These are phyloP conservation scores for Zalaria obscura DNA, from an alignment of 2,329 filamentous ascomycete species.

Conservation along the genomic window DNA sequence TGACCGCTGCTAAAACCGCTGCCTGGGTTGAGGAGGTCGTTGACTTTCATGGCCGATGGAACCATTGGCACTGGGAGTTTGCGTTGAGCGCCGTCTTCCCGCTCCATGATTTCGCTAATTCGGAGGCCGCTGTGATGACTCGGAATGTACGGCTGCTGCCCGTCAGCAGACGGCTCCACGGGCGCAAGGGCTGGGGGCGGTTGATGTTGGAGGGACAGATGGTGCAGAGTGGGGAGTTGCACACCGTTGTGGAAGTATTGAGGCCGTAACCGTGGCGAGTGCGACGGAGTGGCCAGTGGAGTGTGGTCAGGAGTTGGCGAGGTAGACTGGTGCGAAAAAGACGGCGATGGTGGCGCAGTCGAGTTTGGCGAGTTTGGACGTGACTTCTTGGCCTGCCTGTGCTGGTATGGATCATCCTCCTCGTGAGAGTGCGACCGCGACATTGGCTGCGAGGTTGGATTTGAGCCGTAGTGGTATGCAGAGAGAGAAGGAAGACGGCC, in stretches of 20 bases:
- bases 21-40: slow-evolving; percentile 58
- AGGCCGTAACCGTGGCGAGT: slow-evolving; percentile 80
- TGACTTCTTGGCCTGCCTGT: slow-evolving; percentile 73
- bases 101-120: slow-evolving; percentile 84
- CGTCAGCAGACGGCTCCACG: slow-evolving; percentile 53
- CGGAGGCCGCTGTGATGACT: slow-evolving; percentile 53
- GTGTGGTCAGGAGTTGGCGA: slow-evolving; percentile 96
- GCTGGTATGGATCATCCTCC: slow-evolving; percentile 65
- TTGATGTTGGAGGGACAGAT: slow-evolving; percentile 49
- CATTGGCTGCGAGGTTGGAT: slow-evolving; percentile 56
- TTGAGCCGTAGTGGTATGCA: slow-evolving; percentile 49
- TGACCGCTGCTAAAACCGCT: slow-evolving; percentile 59
- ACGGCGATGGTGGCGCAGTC: slow-evolving; percentile 88
- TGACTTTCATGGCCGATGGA: slow-evolving; percentile 54
- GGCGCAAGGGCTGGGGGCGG: slow-evolving; percentile 49
- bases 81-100: slow-evolving; percentile 71
- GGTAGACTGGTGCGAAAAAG: slow-evolving; percentile 88
- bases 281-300: slow-evolving; percentile 91
- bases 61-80: slow-evolving; percentile 85
- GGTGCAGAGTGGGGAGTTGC: slow-evolving; percentile 76
- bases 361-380: slow-evolving; percentile 89
- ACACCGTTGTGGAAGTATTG: slow-evolving; percentile 52
- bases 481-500: slow-evolving; percentile 62
- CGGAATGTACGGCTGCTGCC: slow-evolving; percentile 44
- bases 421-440: slow-evolving; percentile 75